Conservation (phyloP, 768 basidiomycete species). For the Favolaschia claudopus region DNA sequence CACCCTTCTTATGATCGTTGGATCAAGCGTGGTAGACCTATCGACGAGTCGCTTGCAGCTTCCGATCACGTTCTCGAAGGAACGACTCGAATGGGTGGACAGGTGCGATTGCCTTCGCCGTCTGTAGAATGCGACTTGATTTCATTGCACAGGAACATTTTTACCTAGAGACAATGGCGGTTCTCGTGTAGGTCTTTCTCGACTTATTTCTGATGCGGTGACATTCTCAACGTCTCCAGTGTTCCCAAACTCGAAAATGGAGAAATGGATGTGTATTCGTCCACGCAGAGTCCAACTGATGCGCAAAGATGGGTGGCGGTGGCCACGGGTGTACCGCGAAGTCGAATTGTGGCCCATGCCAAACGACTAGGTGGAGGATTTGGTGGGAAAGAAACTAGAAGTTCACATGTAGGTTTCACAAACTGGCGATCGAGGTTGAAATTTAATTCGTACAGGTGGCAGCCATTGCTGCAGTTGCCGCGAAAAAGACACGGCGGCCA, state of each 20-base stretch:
- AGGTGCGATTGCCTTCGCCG: not conserved
- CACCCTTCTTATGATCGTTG: slow-evolving; percentile 25
- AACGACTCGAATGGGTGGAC: slow-evolving; percentile 27
- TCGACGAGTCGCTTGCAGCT: slow-evolving; percentile 19
- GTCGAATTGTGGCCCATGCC: slow-evolving; percentile 25
- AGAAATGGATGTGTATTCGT: slow-evolving; percentile 29
- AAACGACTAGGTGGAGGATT: slow-evolving; percentile 30
- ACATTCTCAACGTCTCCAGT: not conserved
- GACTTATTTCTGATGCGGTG: not conserved
- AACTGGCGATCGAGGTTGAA: not conserved
- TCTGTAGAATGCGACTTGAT: not conserved
- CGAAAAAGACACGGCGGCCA: slow-evolving; percentile 26
- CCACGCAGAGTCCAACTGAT: slow-evolving; percentile 21
- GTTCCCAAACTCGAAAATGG: slow-evolving; percentile 29
- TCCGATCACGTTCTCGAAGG: slow-evolving; percentile 27
- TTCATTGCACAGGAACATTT: slow-evolving; percentile 18
- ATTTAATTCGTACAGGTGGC: slow-evolving; percentile 6
- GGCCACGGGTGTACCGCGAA: slow-evolving; percentile 24
- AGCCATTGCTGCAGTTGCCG: slow-evolving; percentile 27
- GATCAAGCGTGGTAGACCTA: slow-evolving; percentile 20
- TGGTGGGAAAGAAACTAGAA: slow-evolving; percentile 27
- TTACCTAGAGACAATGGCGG: slow-evolving; percentile 28
- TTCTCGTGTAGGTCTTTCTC: slow-evolving; percentile 14
- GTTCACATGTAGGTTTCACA: slow-evolving; percentile 20
- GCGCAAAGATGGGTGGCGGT: slow-evolving; percentile 23